Conservation (phyloP, 768 basidiomycete species). For the Pulveroboletus sp. region DNA sequence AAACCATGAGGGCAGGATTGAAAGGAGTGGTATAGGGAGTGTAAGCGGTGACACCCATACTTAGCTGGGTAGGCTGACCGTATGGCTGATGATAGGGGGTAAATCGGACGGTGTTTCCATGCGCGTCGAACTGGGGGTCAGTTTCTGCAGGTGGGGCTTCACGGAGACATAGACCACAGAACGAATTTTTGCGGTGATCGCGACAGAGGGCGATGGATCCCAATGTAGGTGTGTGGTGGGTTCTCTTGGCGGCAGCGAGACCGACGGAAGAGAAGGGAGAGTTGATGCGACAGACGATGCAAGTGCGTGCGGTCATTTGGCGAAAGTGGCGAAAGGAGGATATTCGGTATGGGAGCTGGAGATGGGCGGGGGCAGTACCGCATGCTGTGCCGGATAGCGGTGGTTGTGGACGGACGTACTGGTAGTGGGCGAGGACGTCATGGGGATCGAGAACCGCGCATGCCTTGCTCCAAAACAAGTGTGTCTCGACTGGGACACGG, state of each 20-base stretch:
- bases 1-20: slow-evolving; percentile 35
- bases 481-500: slow-evolving; percentile 50
- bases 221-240: slow-evolving; percentile 37
- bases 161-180: slow-evolving; percentile 67
- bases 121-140: slow-evolving; percentile 33
- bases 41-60: slow-evolving; percentile 22
- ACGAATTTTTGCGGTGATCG: slow-evolving; percentile 59
- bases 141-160: slow-evolving; percentile 47
- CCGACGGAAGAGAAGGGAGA: slow-evolving; percentile 47
- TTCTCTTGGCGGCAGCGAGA: slow-evolving; percentile 47
- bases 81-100: slow-evolving; percentile 32
- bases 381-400: slow-evolving; percentile 21
- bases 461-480: slow-evolving; percentile 68
- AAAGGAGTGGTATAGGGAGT: slow-evolving; percentile 22
- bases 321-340: slow-evolving; percentile 60
- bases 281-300: slow-evolving; percentile 69
- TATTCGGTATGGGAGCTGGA: slow-evolving; percentile 34
- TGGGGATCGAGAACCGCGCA: slow-evolving; percentile 57
- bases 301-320: slow-evolving; percentile 49
- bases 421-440: slow-evolving; percentile 48
- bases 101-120: slow-evolving; percentile 29
- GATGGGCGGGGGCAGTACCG: slow-evolving; percentile 32
- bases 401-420: slow-evolving; percentile 41
- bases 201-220: slow-evolving; percentile 51
- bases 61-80: slow-evolving; percentile 16